Base-by-base conservation (phyloP, 1,139 yeast genomes). In the Scheffersomyces illinoinensis region DNA sequence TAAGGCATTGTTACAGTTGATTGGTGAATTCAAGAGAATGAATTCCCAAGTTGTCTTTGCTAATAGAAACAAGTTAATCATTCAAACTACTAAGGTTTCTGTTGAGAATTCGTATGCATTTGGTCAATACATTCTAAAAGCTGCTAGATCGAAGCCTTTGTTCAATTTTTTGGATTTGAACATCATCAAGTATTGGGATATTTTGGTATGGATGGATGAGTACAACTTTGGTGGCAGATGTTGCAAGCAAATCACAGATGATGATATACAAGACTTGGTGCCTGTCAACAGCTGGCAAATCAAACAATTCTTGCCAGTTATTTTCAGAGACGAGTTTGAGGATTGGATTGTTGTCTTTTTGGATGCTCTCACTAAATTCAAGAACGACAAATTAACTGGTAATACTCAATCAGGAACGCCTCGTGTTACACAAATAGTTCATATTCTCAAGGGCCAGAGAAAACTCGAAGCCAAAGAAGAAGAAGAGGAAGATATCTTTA, bases 121-220 rank as follows among this genome's bases (percentile, higher is more conserved):
- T 71, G 96, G 97, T n/a, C 93, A 91, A 65, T 93, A 93, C 69
- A 79, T 93, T 54, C 82, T 91, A 53, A 90, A 91, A 64, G 87
- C 96, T 1, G 86, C 93, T 5, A 81, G 97, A 66, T 82, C 92
- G 0, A 90, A 88, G 67, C 96, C 97, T 0, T 74, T 93, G 62
- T 95, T 95, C 74, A 87, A 89, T 65, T 93, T 88, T 71, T 76
- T 96, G 65, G 98, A 93, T 66, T 76, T 96, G 65, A 77, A 79
- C 43, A 89, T 95, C 54, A 83, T 82, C 18, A 87, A 87, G 65
- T 93, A 92, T 69, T 95, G 99, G 99, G 98, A 95, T 71, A 70
- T 90, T 19, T 77, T 96, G 62, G 77, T 95, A 4, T 96, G 99
- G 98, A 91, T 93, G 97, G 98, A 96, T 71, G 88, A 89, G 66